Evolutionary conservation across 768 basidiomycete species (phyloP), one percentile per base, ranked within the genome.

Genomic region (Suillus clintonianus): DNA sequence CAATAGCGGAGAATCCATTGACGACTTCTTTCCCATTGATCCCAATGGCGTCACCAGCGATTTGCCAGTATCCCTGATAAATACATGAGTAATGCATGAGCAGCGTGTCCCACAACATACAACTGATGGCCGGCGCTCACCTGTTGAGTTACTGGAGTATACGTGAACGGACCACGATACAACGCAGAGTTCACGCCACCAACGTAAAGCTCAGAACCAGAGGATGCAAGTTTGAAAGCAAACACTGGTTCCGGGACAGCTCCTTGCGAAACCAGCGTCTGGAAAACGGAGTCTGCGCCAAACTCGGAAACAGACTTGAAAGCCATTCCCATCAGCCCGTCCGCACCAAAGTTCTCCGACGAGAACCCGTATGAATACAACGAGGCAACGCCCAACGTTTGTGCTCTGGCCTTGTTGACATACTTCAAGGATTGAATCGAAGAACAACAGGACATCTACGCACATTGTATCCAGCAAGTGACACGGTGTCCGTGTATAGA

Each of bases 241-340:
- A 81, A 79, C 56, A 74, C 65, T 34, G 76, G 65, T 24, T 75
- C 69, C 8, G 77, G 64, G 2, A 78, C 70, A 48, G 70, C 63
- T 17, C 71, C 74, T 60, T 84, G 77, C 14, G 70, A 63, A 24
- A 83, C 64, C 22, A 86, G 78, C 8, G 79, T 81, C 56, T 84
- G 79, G 63, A 83, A 75, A 27, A 83, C 70, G 0, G 83, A 78
- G 54, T 68, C 70, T 5, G 74, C 70, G 22, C 62, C 62, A 64
- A 76, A 82, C 3, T 48, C 67, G 3, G 82, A 80, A 34, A 84
- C 69, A 22, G 71, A 55, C 14, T 70, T 61, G 72, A 82, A 84
- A 0, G 71, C 81, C 82, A 84, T 79, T 62, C 83, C 81, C 67
- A 79, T 68, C 9, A 79, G 58, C 7, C 78, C 77, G 45, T 77